A percentile compares a stretch with the other conserved stretches of the same genome.
phyloP scores from a whole-genome alignment of 331 rosid genomes.

The Quercus tomentella region DNA sequence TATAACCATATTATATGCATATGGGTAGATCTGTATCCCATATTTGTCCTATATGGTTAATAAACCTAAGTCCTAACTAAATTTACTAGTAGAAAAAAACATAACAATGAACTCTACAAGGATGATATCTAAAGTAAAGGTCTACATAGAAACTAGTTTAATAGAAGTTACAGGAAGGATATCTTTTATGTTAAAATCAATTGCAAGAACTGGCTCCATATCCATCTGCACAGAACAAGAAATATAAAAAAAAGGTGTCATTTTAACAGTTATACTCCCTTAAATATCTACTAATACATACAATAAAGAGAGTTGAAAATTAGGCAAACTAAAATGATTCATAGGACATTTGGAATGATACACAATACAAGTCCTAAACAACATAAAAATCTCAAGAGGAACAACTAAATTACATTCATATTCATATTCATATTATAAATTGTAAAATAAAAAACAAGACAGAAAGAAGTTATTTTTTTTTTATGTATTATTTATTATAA shows the following conservation, averaged over 20 bases:
- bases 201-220: slow-evolving; percentile 75
- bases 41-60: neutral
- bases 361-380: neutral
- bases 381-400: neutral
- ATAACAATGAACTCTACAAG: neutral
- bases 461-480: neutral
- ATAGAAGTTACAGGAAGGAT: slow-evolving; percentile 44
- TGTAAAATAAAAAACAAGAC: neutral
- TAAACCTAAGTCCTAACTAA: neutral
- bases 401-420: neutral
- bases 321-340: neutral
- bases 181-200: slow-evolving; percentile 87
- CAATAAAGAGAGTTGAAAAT: neutral
- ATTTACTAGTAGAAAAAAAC: neutral
- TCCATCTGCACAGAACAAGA: slow-evolving; percentile 55
- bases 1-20: neutral
- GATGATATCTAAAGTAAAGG: neutral
- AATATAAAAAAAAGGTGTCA: neutral
- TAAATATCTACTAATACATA: neutral
- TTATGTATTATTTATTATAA: no score
- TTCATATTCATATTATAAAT: no score
- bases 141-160: neutral
- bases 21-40: neutral
- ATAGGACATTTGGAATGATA: neutral
- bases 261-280: neutral